Conservation (phyloP, 768 basidiomycete genomes). For the Floccularia luteovirens region DNA sequence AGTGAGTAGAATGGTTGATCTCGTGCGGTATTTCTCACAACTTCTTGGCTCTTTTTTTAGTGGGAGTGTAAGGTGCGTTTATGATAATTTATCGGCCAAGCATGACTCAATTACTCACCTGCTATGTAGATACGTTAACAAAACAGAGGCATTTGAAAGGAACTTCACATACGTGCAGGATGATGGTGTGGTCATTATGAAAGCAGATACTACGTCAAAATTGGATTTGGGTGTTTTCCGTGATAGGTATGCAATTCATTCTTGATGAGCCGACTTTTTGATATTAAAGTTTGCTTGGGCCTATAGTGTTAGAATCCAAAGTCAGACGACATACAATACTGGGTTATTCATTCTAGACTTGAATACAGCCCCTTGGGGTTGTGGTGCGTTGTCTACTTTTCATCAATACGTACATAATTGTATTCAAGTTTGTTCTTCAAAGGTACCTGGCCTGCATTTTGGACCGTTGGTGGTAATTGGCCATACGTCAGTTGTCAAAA, state of each 20-base stretch:
- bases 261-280: no score
- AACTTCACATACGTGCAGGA: conserved; percentile 50
- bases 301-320: conserved; percentile 71
- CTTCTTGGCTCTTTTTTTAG: conserved; percentile 28
- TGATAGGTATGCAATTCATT: conserved; percentile 55
- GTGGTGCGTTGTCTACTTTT: conserved; percentile 42
- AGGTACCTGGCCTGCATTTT: conserved; percentile 84
- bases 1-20: conserved; percentile 30
- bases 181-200: conserved; percentile 63
- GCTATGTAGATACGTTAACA: conserved; percentile 68
- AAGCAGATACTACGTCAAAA: conserved; percentile 61
- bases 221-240: conserved; percentile 47
- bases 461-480: conserved; percentile 64
- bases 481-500: conserved; percentile 41
- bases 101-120: conserved; percentile 1
- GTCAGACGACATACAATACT: conserved; percentile 54
- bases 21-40: conserved; percentile 5
- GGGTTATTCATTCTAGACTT: conserved; percentile 88
- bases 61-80: conserved; percentile 63
- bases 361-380: conserved; percentile 84
- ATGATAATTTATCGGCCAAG: background rate
- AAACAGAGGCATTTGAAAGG: conserved; percentile 39
- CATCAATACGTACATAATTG: conserved; percentile 6
- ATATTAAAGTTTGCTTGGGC: no score
- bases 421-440: conserved; percentile 1